These are phyloP conservation scores for Solanum ossicruentum DNA, from an alignment of 257 asterid species.

Conservation along the genomic window DNA sequence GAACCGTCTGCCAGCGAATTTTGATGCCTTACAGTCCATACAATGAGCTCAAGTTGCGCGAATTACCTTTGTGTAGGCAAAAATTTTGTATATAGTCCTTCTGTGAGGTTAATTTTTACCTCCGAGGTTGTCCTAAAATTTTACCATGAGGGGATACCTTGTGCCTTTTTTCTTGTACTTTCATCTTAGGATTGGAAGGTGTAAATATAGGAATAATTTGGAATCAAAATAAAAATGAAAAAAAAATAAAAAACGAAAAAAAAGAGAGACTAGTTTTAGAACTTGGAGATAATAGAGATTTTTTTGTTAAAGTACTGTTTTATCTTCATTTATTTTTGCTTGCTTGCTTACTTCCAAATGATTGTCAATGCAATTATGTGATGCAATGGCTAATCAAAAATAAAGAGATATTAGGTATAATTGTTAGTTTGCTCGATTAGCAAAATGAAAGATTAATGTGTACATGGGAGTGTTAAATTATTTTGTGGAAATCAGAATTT, in stretches of 20 bases:
- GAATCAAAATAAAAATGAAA: neutral
- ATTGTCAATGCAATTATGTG: neutral
- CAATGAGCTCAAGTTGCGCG: neutral
- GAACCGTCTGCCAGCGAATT: conserved; percentile 1
- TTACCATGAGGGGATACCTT: neutral
- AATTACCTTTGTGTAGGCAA: neutral
- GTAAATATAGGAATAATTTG: neutral
- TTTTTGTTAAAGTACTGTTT: neutral
- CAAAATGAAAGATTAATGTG: neutral
- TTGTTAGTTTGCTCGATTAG: neutral
- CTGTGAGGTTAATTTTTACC: neutral
- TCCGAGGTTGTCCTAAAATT: neutral
- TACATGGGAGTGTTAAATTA: no score
- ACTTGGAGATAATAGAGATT: neutral
- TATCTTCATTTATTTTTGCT: neutral
- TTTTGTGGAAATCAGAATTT: no score
- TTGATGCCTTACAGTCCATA: conserved; percentile 1
- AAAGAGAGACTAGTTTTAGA: neutral
- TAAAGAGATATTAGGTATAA: neutral
- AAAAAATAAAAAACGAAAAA: neutral
- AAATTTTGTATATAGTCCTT: conserved; percentile 1
- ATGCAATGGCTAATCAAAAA: neutral
- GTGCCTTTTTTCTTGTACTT: neutral
- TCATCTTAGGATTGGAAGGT: neutral
- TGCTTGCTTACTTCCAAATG: neutral